Base-by-base conservation (phyloP, 768 basidiomycete genomes). In the Macrocybe gigantea region DNA sequence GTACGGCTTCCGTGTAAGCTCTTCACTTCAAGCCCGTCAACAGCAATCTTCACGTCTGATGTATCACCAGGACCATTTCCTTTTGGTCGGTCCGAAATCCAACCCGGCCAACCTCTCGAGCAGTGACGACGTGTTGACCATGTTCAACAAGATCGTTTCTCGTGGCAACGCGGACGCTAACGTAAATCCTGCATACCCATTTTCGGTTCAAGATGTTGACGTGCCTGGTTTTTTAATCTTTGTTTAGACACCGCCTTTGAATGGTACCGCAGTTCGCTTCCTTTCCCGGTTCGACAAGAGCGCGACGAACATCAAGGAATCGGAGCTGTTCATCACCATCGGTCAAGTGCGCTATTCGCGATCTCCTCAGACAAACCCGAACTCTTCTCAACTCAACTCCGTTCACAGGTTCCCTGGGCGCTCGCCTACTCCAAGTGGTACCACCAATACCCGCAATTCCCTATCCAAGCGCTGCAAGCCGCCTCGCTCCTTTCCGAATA, bases 301-400 rank as follows among this genome's bases (percentile, higher is more conserved):
- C 45, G 78, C 79, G 7, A 80, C 78, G 0, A 79, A 80, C 54
- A 78, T 80, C 59, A 80, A 78, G 49, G 77, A 80, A 50, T 76
- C 71, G 31, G 57, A 64, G 41, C 49, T 80, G 8, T 80, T 78
- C 48, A 64, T 68, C 36, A 63, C 57, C 7, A 77, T 80, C 22
- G 77, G 78, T 6, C 77, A 79, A 60, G 77, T 70, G 44, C 6
- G 55, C 33, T 29, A 15, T 9, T 8, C 34, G 12, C 6, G 29
- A 5, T 30, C 38, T 13, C 37, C 34, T 31, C 38, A 10, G 33
- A 34, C 32, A 38, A 13, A 29, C 12, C 15, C 7, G 32, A 15
- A 41, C 41, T 34, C 37, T 35, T 36, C 33, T 13, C 7, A 33
- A 22, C 22, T 22, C 22, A 22, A 22, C 22, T 22, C 22, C 22